Conservation (phyloP, 345 rosid genomes). For the Aquilaria sinensis region DNA sequence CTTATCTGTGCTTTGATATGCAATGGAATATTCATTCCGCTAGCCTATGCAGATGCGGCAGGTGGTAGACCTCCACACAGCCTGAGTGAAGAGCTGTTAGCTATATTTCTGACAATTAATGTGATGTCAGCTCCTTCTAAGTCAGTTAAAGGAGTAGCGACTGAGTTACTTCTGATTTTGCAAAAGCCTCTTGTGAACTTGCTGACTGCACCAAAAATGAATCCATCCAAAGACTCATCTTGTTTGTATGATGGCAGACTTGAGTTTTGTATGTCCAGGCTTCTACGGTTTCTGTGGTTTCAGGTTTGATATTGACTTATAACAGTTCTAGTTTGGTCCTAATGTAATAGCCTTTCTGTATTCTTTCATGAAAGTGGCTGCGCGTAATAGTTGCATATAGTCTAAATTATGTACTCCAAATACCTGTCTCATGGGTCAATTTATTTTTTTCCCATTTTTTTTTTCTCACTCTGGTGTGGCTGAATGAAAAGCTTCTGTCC, state of each 20-base stretch:
- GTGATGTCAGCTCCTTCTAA: constrained; percentile 83
- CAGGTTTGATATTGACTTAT: constrained; percentile 46
- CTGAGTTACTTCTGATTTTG: constrained; percentile 60
- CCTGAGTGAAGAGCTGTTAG: constrained; percentile 56
- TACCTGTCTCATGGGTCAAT: constrained; percentile 3
- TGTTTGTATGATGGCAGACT: constrained; percentile 42
- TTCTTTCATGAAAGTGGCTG: too few relatives aligned
- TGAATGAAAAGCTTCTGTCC: background rate
- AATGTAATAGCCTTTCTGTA: too few relatives aligned
- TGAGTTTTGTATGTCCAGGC: constrained; percentile 59
- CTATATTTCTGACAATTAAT: constrained; percentile 60
- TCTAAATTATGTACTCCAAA: background rate
- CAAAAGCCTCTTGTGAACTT: constrained; percentile 50
- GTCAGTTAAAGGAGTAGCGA: constrained; percentile 64
- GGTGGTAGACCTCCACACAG: constrained; percentile 24
- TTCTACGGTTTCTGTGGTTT: constrained; percentile 66
- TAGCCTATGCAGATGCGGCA: constrained; percentile 34
- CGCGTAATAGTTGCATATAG: background rate
- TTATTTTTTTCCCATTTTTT: constrained; percentile 3
- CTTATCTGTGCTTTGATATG: background rate
- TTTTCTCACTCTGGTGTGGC: background rate
- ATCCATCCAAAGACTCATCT: constrained; percentile 26
- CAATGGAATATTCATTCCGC: constrained; percentile 5
- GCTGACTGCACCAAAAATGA: constrained; percentile 39
- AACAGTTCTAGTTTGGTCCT: background rate